Conservation (phyloP, 768 basidiomycete species). For the Postia placenta region DNA sequence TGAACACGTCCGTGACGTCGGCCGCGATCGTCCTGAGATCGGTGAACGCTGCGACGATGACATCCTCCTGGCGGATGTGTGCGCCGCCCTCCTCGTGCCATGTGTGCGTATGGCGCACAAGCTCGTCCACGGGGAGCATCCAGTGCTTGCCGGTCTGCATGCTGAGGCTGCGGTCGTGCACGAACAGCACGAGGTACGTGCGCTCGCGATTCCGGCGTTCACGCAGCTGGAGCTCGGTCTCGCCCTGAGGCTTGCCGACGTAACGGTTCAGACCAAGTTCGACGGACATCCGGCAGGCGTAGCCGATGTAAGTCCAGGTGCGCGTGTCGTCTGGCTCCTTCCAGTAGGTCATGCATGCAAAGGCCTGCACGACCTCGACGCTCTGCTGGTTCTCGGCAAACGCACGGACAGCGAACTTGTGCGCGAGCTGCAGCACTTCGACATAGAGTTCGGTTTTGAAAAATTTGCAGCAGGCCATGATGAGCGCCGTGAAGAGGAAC, state of each 20-base stretch:
- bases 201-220: slow-evolving; percentile 83
- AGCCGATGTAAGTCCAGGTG: slow-evolving; percentile 86
- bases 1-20: slow-evolving; percentile 56
- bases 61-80: slow-evolving; percentile 67
- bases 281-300: slow-evolving; percentile 85
- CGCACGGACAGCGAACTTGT: slow-evolving; percentile 69
- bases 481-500: slow-evolving; percentile 78
- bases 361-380: slow-evolving; percentile 85
- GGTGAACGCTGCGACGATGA: slow-evolving; percentile 72
- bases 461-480: slow-evolving; percentile 84
- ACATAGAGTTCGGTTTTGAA: slow-evolving; percentile 66
- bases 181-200: slow-evolving; percentile 80
- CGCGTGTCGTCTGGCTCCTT: slow-evolving; percentile 81
- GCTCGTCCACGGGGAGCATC: slow-evolving; percentile 86
- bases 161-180: slow-evolving; percentile 81
- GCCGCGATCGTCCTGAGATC: slow-evolving; percentile 74
- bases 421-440: slow-evolving; percentile 62
- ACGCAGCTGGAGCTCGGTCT: slow-evolving; percentile 57
- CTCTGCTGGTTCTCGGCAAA: slow-evolving; percentile 75
- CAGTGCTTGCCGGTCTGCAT: slow-evolving; percentile 82
- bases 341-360: slow-evolving; percentile 88
- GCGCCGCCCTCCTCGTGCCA: slow-evolving; percentile 64
- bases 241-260: slow-evolving; percentile 43
- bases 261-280: slow-evolving; percentile 78
- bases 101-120: slow-evolving; percentile 57